Conservation (phyloP, 78 protist genomes). For the Chrysochromulina parva region DNA sequence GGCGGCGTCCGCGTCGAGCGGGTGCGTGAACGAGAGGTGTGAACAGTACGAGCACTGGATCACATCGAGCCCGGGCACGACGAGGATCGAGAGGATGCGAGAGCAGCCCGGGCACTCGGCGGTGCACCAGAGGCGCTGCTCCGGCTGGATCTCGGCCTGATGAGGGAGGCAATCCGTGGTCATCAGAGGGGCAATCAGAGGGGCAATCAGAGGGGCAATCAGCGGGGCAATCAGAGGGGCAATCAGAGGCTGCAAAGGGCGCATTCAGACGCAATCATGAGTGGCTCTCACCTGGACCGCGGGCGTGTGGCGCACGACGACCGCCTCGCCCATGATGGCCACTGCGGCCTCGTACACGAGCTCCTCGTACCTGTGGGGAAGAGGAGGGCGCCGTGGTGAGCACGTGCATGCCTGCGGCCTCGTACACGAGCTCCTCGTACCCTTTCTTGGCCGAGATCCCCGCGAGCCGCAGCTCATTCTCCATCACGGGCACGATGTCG, state of each 20-base stretch:
- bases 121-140: neutral
- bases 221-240: no score
- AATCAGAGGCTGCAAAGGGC: no score
- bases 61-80: neutral
- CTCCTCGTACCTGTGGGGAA: neutral
- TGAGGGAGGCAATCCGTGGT: no score
- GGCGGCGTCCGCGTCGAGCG: neutral
- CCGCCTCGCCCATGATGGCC: neutral
- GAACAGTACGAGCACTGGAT: neutral
- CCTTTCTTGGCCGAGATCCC: neutral
- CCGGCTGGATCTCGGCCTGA: neutral
- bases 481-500: neutral
- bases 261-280: no score
- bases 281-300: no score
- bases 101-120: neutral
- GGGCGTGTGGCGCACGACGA: neutral
- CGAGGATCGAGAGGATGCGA: neutral
- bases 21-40: neutral
- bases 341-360: neutral
- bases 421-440: constrained; percentile 1
- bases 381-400: no score
- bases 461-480: neutral
- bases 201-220: no score
- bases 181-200: no score
- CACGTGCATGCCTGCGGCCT: neutral